Evolutionary conservation across 2,329 filamentous ascomycete genomes (phyloP), one percentile per base, ranked within the genome.

Genomic region (Penicillium sp.): DNA sequence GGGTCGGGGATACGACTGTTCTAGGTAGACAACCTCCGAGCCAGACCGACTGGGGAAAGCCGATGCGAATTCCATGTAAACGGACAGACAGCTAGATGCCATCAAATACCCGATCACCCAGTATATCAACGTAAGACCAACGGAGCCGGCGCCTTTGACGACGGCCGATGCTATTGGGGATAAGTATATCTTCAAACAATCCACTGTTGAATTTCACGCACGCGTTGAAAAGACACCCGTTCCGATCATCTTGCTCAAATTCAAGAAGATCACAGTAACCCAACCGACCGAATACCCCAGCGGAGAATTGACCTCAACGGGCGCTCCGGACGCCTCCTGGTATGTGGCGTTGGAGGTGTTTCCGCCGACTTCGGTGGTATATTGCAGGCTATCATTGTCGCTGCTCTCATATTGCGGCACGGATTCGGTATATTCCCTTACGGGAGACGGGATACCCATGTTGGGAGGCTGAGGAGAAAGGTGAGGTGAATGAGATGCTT

Each of bases 41-140:
- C 82, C 83, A 2, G 79, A 83, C 7, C 83, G 77, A 59, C 78
- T 84, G 0, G 82, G 82, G 51, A 85, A 86, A 53, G 81, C 85
- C 1, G 79, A 74, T 0, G 81, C 76, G 13, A 79, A 77, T 58
- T 86, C 83, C 8, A 85, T 75, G 49, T 85, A 85, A 0, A 83
- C 75, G 0, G 73, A 69, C 3, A 84, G 72, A 1, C 76, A 76
- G 2, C 77, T 73, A 0, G 73, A 62, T 0, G 81, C 77, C 45
- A 83, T 78, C 32, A 84, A 43, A 49, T 79, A 78, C 3, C 83
- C 83, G 12, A 85, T 72, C 1, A 77, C 64, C 82, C 83, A 85
- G 66, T 80, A 85, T 13, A 86, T 73, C 49, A 86, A 66, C 31
- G 75, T 72, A 1, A 85, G 65, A 0, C 83, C 83, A 8, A 85